Base-by-base conservation (phyloP, 2,329 filamentous ascomycete genomes). In the Epichloe sp. region DNA sequence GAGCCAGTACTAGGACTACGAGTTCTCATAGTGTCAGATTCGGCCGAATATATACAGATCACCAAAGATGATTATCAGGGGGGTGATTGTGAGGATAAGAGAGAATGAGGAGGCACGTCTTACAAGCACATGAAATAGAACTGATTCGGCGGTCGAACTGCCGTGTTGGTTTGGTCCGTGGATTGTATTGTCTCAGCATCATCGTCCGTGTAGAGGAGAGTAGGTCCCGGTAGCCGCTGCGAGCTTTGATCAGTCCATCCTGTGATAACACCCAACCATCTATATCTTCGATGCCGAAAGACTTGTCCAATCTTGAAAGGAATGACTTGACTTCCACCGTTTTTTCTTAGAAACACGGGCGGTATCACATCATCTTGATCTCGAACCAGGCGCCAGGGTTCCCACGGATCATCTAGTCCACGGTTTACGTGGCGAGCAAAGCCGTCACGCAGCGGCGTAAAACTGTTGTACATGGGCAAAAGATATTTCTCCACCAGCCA, bases 41-140 rank as follows among this genome's bases (percentile, higher is more conserved):
- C 21, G 12, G 14, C 47, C 23, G 11, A 10, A 49, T 7, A 23
- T 11, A 17, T 17, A 21, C 23, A 41, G 31, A 35, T 40, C 15
- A 3, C 26, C 8, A 17, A n/a, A 36, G 26, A 37, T 41, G 35
- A 47, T 10, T 1, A 17, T 21, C 17, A 49, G 12, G n/a, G 11
- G 11, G 14, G 19, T 26, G 37, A 34, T 10, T 19, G 21, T 35
- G 26, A 14, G 35, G 21, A 19, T 19, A 12, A 14, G 14, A 42
- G 34, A 35, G 23, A 23, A 14, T 10, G 26, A 15, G 5, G 40
- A 42, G 17, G 17, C 44, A 51, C 7, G 45, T 80, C 88, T 75
- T 70, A 95, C 88, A 96, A 73, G 60, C 87, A 87, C 58, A 89
- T 85, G 44, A 68, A 67, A 64, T 95, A 96, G 59, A 88, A 95